A percentile compares a stretch with the other conserved stretches of the same genome.
Conservation (phyloP, 169 alveolate species). For the Cryptosporidium sp. region DNA sequence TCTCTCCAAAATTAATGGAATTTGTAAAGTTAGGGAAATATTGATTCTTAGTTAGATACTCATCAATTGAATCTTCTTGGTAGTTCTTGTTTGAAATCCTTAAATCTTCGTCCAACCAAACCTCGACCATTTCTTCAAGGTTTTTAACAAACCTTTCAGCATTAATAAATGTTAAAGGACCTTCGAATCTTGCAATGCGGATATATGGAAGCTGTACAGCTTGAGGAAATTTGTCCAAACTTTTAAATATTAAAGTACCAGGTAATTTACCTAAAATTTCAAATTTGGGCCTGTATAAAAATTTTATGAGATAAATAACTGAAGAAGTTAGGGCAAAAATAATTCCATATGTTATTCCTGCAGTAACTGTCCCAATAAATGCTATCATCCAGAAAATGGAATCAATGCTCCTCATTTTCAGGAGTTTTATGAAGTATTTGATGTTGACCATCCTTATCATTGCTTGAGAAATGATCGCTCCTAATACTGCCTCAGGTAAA, state of each 20-base stretch:
- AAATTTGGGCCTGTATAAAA: conserved; percentile 49
- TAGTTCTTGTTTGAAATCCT: not conserved
- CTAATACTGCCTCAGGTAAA: conserved; percentile 62
- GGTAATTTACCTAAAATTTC: conserved; percentile 57
- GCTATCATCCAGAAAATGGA: conserved; percentile 61
- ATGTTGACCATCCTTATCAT: conserved; percentile 55
- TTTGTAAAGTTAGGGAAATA: conserved; percentile 14
- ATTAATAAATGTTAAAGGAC: conserved; percentile 57
- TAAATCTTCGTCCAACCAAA: conserved; percentile 50
- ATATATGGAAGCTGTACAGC: conserved; percentile 58
- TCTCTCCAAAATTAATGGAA: conserved; percentile 57
- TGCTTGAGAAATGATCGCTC: conserved; percentile 68
- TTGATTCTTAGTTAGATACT: conserved; percentile 2
- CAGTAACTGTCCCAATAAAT: conserved; percentile 43
- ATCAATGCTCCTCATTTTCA: conserved; percentile 50
- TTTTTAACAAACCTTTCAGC: conserved; percentile 23
- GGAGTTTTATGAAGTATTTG: conserved; percentile 10
- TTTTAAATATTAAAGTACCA: conserved; percentile 59
- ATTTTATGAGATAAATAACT: conserved; percentile 31
- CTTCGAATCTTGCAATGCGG: conserved; percentile 63
- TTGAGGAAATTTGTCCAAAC: conserved; percentile 61
- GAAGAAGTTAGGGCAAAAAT: conserved; percentile 38
- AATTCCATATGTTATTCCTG: conserved; percentile 63
- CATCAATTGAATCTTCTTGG: conserved; percentile 1
- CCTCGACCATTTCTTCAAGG: conserved; percentile 25